Conservation (phyloP, 192 early-diverging fungal species). For the Coemansia sp. region DNA sequence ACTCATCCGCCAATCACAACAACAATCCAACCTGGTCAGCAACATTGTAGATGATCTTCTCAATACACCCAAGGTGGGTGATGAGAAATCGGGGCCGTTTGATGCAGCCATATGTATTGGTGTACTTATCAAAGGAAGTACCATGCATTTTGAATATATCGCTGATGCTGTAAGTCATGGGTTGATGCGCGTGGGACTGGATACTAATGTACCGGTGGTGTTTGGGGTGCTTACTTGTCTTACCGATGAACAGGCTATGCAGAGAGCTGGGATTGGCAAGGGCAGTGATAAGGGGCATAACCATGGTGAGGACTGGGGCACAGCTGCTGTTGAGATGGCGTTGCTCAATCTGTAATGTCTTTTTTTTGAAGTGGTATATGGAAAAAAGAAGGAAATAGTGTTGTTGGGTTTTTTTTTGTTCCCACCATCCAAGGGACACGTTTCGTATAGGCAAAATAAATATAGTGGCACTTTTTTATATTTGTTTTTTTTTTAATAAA, state of each 20-base stretch:
- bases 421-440: too few species aligned
- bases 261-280: conserved; percentile 69
- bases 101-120: conserved; percentile 95
- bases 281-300: conserved; percentile 77
- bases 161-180: conserved; percentile 91
- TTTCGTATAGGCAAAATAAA: too few species aligned
- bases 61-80: conserved; percentile 13
- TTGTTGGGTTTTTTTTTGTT: too few species aligned
- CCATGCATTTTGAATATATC: conserved; percentile 99
- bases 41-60: conserved; percentile 61
- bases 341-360: conserved; percentile 58
- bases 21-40: conserved; percentile 58
- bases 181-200: conserved; percentile 94
- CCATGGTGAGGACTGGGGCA: conserved; percentile 95
- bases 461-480: too few species aligned
- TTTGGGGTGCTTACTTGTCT: conserved; percentile 98
- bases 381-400: background rate
- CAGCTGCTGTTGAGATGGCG: conserved; percentile 96
- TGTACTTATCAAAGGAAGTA: conserved; percentile 97
- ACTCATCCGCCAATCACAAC: conserved; percentile 72
- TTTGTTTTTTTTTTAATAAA: too few species aligned
- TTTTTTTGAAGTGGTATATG: background rate
- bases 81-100: conserved; percentile 59
- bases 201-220: conserved; percentile 82
- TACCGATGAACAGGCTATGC: conserved; percentile 89